These are phyloP conservation scores for Xylaria acuta DNA, from an alignment of 495 filamentous ascomycete species.

Conservation along the genomic window DNA sequence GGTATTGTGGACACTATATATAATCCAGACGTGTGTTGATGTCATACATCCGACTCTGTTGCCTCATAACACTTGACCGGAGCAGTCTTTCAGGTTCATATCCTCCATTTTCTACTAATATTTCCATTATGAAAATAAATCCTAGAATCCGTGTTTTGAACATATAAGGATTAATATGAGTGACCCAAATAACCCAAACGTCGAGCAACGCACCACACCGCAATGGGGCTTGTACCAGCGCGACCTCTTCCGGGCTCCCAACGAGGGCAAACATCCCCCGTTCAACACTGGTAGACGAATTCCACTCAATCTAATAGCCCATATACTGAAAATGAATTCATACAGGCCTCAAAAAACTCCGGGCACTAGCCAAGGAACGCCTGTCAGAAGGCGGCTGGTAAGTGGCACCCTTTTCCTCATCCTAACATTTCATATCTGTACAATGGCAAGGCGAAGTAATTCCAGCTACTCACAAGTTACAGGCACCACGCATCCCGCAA, in stretches of 20 bases:
- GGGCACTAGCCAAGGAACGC: constrained; percentile 62
- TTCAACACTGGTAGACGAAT: constrained; percentile 59
- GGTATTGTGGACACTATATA: background rate
- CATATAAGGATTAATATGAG: constrained; percentile 54
- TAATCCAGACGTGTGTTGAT: background rate
- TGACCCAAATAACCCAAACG: constrained; percentile 65
- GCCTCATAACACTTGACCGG: background rate
- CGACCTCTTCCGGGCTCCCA: constrained; percentile 65
- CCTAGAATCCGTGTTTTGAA: background rate
- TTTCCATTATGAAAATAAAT: background rate
- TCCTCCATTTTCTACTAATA: background rate
- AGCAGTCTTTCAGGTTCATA: background rate
- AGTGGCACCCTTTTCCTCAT: background rate
- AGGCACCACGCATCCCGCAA: constrained; percentile 70
- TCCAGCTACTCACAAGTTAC: constrained; percentile 9
- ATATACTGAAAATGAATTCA: background rate
- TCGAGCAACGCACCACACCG: constrained; percentile 60
- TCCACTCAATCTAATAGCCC: background rate
- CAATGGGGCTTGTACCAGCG: constrained; percentile 69
- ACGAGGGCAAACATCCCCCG: constrained; percentile 58
- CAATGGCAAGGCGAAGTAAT: background rate
- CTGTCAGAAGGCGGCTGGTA: constrained; percentile 61
- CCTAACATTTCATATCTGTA: background rate
- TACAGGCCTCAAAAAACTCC: constrained; percentile 62
- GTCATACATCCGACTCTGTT: background rate